Evolutionary conservation across 2,329 filamentous ascomycete species (phyloP).

Genomic region (Fusarium sp.): DNA sequence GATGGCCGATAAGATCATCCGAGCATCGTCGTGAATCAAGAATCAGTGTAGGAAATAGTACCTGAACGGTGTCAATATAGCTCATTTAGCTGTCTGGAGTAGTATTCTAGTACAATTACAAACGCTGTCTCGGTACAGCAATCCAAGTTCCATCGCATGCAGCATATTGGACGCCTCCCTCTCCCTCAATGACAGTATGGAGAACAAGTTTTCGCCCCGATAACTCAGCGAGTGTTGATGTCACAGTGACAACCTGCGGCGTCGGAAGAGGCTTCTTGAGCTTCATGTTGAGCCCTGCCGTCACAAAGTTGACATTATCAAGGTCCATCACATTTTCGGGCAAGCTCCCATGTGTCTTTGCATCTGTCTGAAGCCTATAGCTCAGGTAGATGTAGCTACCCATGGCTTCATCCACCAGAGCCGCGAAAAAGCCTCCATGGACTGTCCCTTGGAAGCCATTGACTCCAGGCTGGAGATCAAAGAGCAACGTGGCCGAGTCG

Average conservation of each 20-base stretch:
- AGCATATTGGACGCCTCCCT: background rate
- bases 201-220: background rate
- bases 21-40: too few relatives aligned
- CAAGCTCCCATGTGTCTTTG: background rate
- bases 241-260: background rate
- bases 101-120: background rate
- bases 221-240: background rate
- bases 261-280: background rate
- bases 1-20: constrained; percentile 40
- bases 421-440: background rate
- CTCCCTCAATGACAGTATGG: background rate
- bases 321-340: background rate
- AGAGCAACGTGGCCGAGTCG: background rate
- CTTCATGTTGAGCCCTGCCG: constrained; percentile 1
- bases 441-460: background rate
- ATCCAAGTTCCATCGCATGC: background rate
- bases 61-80: too few relatives aligned
- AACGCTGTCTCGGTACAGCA: background rate
- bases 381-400: background rate
- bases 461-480: background rate
- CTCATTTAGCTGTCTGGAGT: too few relatives aligned
- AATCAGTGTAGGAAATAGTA: too few relatives aligned
- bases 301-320: background rate
- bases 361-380: background rate
- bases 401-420: constrained; percentile 3